phyloP scores from a whole-genome alignment of 257 asterid genomes.

The Datura wrightii region DNA sequence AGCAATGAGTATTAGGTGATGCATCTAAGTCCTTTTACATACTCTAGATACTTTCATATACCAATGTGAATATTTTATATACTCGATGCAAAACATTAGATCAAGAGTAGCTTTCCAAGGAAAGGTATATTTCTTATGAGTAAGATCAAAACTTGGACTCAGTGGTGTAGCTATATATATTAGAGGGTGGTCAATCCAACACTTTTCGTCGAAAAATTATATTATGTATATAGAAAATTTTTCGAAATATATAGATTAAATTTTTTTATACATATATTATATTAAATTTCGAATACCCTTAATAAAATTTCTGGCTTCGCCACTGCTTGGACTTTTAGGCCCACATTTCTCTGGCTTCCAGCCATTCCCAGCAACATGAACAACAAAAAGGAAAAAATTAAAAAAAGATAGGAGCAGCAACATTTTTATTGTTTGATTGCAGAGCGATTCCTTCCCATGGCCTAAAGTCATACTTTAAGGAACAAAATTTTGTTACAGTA shows the following conservation, averaged over 20 bases:
- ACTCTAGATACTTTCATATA: neutral
- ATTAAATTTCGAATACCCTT: too few species aligned
- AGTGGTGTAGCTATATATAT: too few species aligned
- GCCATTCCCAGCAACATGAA: slow-evolving; percentile 9
- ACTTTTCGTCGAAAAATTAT: too few species aligned
- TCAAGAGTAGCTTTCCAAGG: neutral
- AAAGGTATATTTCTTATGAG: neutral
- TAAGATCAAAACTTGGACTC: neutral
- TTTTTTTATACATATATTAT: too few species aligned
- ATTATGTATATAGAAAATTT: too few species aligned
- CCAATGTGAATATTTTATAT: neutral
- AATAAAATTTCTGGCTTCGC: too few species aligned
- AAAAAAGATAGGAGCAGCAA: neutral
- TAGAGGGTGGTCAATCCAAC: too few species aligned
- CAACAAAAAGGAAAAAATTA: neutral
- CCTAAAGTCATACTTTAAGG: neutral
- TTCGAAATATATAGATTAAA: too few species aligned
- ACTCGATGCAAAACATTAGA: neutral
- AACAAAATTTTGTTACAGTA: neutral
- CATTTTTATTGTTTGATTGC: neutral
- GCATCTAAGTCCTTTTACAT: neutral
- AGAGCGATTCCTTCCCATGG: neutral
- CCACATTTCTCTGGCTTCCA: neutral
- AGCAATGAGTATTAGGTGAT: neutral
- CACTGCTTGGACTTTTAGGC: too few species aligned